Base-by-base conservation (phyloP, 345 rosid species). In the Brassica carinata region DNA sequence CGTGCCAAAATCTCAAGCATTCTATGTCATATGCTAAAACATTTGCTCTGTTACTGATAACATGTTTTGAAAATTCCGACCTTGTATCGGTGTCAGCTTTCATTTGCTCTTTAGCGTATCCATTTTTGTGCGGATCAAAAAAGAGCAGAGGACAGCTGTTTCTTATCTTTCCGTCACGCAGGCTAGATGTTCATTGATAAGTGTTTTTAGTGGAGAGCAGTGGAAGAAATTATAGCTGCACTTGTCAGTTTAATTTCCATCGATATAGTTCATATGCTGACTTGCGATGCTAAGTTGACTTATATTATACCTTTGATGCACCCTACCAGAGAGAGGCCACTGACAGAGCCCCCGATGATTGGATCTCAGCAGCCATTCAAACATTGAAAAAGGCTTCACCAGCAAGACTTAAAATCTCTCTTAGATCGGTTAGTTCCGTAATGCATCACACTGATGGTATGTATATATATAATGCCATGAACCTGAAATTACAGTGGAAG, bases 171-270 rank as follows among this genome's bases (percentile, higher is more conserved):
- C 7, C 81, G 18, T 38, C 14, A 31, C 14, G 91, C 38, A 64
- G 67, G 85, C 83, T 88, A 81, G 90, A 87, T 85, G 82, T 86
- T 51, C 1, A 91, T 33, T 33, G 80, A 91, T 57, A 85, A 83
- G 74, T 92, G 98, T 85, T 92, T 91, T 85, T 90, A 89, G 5
- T 81, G 55, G 66, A 88, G 83, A 81, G 88, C 94, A 1, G 84
- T 89, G 64, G 93, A 92, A 78, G 91, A 88, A 7, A 92, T 92
- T 74, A 72, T 94, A 83, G 84, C 83, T 80, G 86, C 98, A 67
- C 90, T 91, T 78, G 97, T 91, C 84, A 88, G 97, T 61, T 19
- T 19, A 19, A 19, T 11, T 23, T 63, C 64, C 63, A 34, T 34
- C 9, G 4, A 53, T 36, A 26, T 45, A 72, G 23, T 6, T 7